Conservation (phyloP, 176 grass and related monocot species). For the Oryza australiensis region DNA sequence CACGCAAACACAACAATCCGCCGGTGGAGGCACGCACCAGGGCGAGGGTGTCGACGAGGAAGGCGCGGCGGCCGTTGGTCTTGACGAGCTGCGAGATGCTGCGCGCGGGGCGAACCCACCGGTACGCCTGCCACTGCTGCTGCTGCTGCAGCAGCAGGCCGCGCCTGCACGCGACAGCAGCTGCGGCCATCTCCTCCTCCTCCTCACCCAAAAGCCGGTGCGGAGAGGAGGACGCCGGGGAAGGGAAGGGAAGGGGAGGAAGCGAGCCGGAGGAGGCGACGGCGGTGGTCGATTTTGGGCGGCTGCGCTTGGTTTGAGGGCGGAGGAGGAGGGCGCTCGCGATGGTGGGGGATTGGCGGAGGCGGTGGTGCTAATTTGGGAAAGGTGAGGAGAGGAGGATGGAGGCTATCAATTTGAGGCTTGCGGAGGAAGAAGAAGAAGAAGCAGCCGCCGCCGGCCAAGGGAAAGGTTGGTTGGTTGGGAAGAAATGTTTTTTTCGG, state of each 20-base stretch:
- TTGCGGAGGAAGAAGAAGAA: conserved; percentile 57
- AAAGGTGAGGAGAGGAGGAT: conserved; percentile 15
- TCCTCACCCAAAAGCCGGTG: conserved; percentile 22
- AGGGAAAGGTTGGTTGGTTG: neutral
- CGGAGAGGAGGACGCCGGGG: conserved; percentile 1
- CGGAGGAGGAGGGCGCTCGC: neutral
- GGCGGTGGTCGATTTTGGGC: conserved; percentile 20
- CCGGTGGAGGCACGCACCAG: conserved; percentile 36
- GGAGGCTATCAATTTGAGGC: neutral
- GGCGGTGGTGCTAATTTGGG: conserved; percentile 50
- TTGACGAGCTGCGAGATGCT: conserved; percentile 86
- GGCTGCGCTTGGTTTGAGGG: conserved; percentile 45
- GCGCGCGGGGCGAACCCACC: conserved; percentile 25
- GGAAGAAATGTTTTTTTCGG: neutral
- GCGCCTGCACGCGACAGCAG: conserved; percentile 45
- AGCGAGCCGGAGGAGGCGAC: neutral
- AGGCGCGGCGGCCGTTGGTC: conserved; percentile 76
- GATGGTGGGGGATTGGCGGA: conserved; percentile 13
- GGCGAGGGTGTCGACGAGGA: conserved; percentile 91
- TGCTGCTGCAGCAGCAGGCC: conserved; percentile 30
- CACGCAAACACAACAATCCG: neutral
- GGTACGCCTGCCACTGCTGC: conserved; percentile 4
- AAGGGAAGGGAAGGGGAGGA: neutral
- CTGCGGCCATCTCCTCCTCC: conserved; percentile 46
- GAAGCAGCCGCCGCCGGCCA: conserved; percentile 19